A percentile compares a stretch with the other conserved stretches of the same genome.
phyloP scores from a whole-genome alignment of 23 red algal genomes.

The Gracilariopsis chorda region DNA sequence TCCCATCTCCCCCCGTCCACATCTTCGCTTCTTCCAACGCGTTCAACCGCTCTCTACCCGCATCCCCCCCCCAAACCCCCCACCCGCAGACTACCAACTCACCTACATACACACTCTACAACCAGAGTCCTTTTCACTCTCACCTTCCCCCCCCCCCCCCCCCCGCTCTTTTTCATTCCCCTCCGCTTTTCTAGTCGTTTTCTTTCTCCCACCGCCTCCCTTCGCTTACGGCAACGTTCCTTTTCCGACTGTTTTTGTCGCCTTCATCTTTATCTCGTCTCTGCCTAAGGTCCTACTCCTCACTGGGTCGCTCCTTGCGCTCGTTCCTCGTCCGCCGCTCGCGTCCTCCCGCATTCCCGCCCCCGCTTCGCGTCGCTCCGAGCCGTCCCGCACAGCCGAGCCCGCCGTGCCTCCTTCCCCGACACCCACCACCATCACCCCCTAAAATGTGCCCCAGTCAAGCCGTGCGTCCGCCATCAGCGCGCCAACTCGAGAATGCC shows the following conservation, averaged over 20 bases:
- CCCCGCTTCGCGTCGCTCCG: not conserved
- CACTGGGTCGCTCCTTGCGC: no score
- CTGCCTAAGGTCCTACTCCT: no score
- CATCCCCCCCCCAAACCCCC: not conserved
- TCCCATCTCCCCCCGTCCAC: not conserved
- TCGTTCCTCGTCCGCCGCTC: not conserved
- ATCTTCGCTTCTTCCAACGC: not conserved
- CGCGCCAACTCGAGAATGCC: not conserved
- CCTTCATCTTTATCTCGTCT: no score
- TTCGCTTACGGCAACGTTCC: not conserved
- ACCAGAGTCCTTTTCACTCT: not conserved
- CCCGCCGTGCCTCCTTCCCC: not conserved
- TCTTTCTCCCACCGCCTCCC: not conserved
- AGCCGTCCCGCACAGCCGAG: not conserved
- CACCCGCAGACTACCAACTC: not conserved
- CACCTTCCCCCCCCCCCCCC: not conserved
- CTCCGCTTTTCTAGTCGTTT: not conserved
- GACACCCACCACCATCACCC: not conserved
- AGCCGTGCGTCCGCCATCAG: slow-evolving; percentile 7
- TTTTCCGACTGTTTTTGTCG: no score
- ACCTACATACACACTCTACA: not conserved
- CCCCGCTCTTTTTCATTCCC: not conserved
- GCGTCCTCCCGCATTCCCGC: not conserved
- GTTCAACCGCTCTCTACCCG: not conserved
- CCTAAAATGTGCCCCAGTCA: not conserved